Evolutionary conservation across 2,329 filamentous ascomycete species (phyloP).

Genomic region (Curvularia verruculosa): DNA sequence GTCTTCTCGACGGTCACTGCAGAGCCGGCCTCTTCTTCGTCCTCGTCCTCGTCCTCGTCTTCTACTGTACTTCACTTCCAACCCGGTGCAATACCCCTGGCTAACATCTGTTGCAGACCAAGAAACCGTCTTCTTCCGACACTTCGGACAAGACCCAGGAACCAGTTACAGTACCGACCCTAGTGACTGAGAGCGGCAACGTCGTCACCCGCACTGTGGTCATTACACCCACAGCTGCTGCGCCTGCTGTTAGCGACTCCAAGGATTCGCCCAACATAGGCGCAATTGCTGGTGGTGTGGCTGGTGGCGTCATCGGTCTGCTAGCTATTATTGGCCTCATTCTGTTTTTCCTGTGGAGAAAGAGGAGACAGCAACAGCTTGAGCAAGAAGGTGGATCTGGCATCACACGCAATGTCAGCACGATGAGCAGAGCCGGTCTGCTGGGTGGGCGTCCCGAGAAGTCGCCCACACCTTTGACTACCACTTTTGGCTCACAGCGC

Average conservation of each 20-base stretch:
- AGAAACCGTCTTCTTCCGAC: slow-evolving; percentile 23
- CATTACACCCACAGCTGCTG: slow-evolving; percentile 36
- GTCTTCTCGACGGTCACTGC: slow-evolving; percentile 35
- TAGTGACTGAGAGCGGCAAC: slow-evolving; percentile 53
- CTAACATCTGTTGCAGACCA: slow-evolving; percentile 21
- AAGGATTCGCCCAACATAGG: slow-evolving; percentile 43
- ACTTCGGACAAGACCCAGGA: slow-evolving; percentile 13
- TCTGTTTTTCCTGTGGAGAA: slow-evolving; percentile 51
- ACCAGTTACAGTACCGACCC: slow-evolving; percentile 38
- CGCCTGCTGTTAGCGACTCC: slow-evolving; percentile 16
- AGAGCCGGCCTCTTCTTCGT: slow-evolving; percentile 20
- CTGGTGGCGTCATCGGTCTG: slow-evolving; percentile 49
- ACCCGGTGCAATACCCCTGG: slow-evolving; percentile 10
- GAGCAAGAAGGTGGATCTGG: slow-evolving; percentile 26
- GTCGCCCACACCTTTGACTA: slow-evolving; percentile 33
- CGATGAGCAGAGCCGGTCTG: slow-evolving; percentile 56
- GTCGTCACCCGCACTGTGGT: slow-evolving; percentile 55
- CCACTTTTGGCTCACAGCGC: slow-evolving; percentile 36
- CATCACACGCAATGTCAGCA: slow-evolving; percentile 53
- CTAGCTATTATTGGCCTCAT: slow-evolving; percentile 46
- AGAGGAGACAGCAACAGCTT: slow-evolving; percentile 29
- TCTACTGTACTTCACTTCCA: slow-evolving; percentile 26
- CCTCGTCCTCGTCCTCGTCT: slow-evolving; percentile 11
- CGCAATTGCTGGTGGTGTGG: slow-evolving; percentile 55
- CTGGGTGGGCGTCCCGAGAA: slow-evolving; percentile 41